These are phyloP conservation scores for Berberis vulgaris DNA, from an alignment of 164 flowering plant species.

Conservation along the genomic window DNA sequence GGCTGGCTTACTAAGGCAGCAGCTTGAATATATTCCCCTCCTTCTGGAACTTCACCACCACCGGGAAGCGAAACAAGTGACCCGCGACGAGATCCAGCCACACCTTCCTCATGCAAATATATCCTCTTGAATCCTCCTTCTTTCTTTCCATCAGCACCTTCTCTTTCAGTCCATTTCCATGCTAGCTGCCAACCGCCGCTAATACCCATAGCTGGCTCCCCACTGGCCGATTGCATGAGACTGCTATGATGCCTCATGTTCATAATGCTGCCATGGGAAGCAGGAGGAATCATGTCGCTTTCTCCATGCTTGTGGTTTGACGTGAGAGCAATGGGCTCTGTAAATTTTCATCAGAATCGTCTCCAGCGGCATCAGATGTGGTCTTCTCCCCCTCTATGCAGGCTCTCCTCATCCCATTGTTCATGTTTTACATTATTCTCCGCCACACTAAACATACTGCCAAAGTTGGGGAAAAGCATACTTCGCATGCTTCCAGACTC, in stretches of 20 bases:
- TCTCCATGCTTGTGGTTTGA: slow-evolving; percentile 39
- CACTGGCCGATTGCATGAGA: slow-evolving; percentile 34
- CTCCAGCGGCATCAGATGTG: slow-evolving; percentile 28
- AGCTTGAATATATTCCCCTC: slow-evolving; percentile 35
- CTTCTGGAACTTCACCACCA: slow-evolving; percentile 28
- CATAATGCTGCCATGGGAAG: slow-evolving; percentile 34
- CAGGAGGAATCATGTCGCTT: slow-evolving; percentile 34
- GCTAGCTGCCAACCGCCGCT: slow-evolving; percentile 71
- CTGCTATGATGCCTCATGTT: slow-evolving; percentile 37
- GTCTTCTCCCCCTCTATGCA: slow-evolving; percentile 35
- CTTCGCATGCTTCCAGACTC: slow-evolving; percentile 54
- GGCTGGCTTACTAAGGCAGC: slow-evolving; percentile 57
- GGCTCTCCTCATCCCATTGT: slow-evolving; percentile 55
- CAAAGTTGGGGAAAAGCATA: slow-evolving; percentile 45
- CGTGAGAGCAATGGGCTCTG: slow-evolving; percentile 47
- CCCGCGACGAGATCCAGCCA: slow-evolving; percentile 35
- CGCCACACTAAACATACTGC: slow-evolving; percentile 46
- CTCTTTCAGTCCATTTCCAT: slow-evolving; percentile 42
- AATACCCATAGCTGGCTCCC: slow-evolving; percentile 39
- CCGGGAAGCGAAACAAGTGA: slow-evolving; percentile 46
- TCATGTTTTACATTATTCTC: slow-evolving; percentile 28
- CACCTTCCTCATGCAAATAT: slow-evolving; percentile 45
- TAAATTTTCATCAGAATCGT: slow-evolving; percentile 40
- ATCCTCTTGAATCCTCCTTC: slow-evolving; percentile 47
- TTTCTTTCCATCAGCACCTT: slow-evolving; percentile 41